Evolutionary conservation across 2,329 filamentous ascomycete species (phyloP).

Genomic region (Tolypocladium capitatum): DNA sequence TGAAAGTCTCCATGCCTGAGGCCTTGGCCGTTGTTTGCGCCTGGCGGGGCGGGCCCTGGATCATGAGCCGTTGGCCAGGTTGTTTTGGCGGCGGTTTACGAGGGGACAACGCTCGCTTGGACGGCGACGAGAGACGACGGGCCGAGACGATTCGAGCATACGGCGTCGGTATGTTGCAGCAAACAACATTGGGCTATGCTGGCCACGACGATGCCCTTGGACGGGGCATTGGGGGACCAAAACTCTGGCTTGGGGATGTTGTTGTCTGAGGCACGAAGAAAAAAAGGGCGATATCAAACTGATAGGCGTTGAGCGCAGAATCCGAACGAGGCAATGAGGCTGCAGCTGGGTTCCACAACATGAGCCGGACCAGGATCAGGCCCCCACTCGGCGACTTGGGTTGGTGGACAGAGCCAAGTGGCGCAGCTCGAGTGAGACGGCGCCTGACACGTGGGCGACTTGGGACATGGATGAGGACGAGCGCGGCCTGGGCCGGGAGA

Average conservation of each 20-base stretch:
- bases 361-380: constrained; percentile 3
- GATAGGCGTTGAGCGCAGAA: constrained; percentile 6
- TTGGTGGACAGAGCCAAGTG: constrained; percentile 4
- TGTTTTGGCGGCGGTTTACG: background rate
- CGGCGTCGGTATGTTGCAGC: background rate
- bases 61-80: constrained; percentile 2
- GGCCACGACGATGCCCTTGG: background rate
- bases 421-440: constrained; percentile 3
- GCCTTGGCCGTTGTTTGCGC: constrained; percentile 7
- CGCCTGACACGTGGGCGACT: constrained; percentile 10
- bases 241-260: constrained; percentile 3
- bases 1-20: constrained; percentile 17
- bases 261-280: constrained; percentile 11
- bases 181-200: background rate
- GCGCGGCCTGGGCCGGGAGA: background rate
- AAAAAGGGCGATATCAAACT: constrained; percentile 2
- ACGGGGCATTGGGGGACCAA: background rate
- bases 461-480: constrained; percentile 2
- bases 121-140: background rate
- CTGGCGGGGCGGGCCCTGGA: constrained; percentile 5
- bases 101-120: background rate
- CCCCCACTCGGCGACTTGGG: constrained; percentile 5
- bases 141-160: background rate
- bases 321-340: constrained; percentile 8
- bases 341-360: constrained; percentile 1